A percentile compares a stretch with the other conserved stretches of the same genome.
Evolutionary conservation across 768 basidiomycete genomes (phyloP).

Genomic region (Kwoniella newhampshirensis): DNA sequence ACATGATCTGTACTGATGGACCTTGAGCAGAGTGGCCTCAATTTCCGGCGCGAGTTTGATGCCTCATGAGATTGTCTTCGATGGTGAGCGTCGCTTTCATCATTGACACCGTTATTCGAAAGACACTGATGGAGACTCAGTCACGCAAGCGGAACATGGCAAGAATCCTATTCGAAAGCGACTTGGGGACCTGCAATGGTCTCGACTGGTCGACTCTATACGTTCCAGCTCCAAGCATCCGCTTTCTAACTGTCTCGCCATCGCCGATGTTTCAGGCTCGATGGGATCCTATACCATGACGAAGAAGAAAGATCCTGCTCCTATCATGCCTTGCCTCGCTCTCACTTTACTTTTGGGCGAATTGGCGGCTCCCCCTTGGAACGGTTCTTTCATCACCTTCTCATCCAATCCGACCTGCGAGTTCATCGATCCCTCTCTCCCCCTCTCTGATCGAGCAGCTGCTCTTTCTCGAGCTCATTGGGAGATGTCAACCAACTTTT

Average conservation of each 20-base stretch:
- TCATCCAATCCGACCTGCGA: slow-evolving; percentile 60
- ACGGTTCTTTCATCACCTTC: slow-evolving; percentile 69
- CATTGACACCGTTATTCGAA: neutral
- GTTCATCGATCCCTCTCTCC: slow-evolving; percentile 54
- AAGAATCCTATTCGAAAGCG: slow-evolving; percentile 48
- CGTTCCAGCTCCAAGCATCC: slow-evolving; percentile 57
- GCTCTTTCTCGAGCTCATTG: slow-evolving; percentile 56
- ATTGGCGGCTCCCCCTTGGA: slow-evolving; percentile 66
- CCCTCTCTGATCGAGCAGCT: slow-evolving; percentile 50
- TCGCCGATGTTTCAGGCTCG: slow-evolving; percentile 74
- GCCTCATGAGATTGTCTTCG: slow-evolving; percentile 63
- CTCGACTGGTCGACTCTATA: slow-evolving; percentile 61
- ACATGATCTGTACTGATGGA: slow-evolving; percentile 5
- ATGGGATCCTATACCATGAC: slow-evolving; percentile 58
- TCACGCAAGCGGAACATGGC: neutral
- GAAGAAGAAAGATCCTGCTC: slow-evolving; percentile 42
- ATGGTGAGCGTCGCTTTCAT: slow-evolving; percentile 48
- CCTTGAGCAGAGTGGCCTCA: slow-evolving; percentile 51
- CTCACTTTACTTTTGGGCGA: slow-evolving; percentile 68
- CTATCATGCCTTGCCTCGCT: slow-evolving; percentile 65
- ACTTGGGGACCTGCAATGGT: slow-evolving; percentile 69
- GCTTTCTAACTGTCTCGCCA: slow-evolving; percentile 65
- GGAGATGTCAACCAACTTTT: slow-evolving; percentile 66
- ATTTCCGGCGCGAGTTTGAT: slow-evolving; percentile 64
- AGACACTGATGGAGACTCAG: neutral